Conservation (phyloP, 2,329 filamentous ascomycete genomes). For the Cytospora mali region DNA sequence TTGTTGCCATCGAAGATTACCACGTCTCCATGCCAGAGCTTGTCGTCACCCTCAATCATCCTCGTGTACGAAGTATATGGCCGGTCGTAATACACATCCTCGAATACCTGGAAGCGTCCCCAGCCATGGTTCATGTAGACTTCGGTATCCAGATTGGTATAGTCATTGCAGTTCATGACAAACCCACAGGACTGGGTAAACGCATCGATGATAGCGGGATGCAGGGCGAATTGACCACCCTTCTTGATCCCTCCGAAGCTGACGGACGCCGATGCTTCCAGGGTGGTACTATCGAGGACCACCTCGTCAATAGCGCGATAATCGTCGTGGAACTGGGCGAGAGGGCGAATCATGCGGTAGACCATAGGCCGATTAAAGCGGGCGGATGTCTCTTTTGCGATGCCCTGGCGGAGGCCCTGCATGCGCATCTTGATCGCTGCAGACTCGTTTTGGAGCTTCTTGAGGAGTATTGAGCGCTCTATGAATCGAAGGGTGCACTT, state of each 20-base stretch:
- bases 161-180: constrained; percentile 61
- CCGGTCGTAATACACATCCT: constrained; percentile 47
- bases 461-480: background rate
- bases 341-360: constrained; percentile 67
- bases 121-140: constrained; percentile 64
- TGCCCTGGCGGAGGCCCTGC: constrained; percentile 59
- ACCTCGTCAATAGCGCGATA: constrained; percentile 63
- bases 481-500: constrained; percentile 56
- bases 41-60: constrained; percentile 57
- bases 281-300: constrained; percentile 50
- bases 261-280: constrained; percentile 46
- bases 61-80: constrained; percentile 58
- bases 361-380: constrained; percentile 74
- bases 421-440: constrained; percentile 62
- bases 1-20: constrained; percentile 56
- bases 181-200: constrained; percentile 63
- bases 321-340: constrained; percentile 57
- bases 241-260: constrained; percentile 46
- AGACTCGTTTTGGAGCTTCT: background rate
- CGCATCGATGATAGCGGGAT: constrained; percentile 61
- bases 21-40: constrained; percentile 56
- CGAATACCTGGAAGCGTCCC: constrained; percentile 54
- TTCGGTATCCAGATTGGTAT: constrained; percentile 54
- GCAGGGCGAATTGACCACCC: constrained; percentile 50
- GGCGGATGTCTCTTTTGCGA: constrained; percentile 66